Evolutionary conservation across 306 rosid genomes (phyloP), one percentile per base, ranked within the genome.

Genomic region (Rosa persica): DNA sequence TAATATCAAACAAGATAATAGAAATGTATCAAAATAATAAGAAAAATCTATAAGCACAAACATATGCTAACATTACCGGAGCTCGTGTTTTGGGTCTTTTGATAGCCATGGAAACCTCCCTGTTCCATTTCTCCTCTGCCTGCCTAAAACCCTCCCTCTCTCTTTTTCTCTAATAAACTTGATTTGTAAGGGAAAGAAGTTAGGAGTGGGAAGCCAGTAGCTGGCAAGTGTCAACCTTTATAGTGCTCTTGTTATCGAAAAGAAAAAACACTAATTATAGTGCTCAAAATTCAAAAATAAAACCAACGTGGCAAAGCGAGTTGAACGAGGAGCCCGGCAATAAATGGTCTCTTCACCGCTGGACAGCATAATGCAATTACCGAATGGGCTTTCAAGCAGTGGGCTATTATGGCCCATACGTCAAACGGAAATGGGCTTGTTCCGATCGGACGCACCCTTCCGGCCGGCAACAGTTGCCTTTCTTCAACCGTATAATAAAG

Each of bases 51-150:
- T 3, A 13, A 67, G 42, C 5, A 79, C 23, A 47, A 62, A 42
- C 42, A 44, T 15, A 1, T 3, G 2, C 40, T 74, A 15, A 64
- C 68, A 23, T 64, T 85, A 84, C 89, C 90, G 13, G 92, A 71
- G 73, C 67, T 74, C 20, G 83, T 30, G 84, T 73, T 85, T 81
- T 88, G 82, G 78, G 82, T 85, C 88, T 86, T 92, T 85, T 88
- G 87, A 79, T 85, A 92, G 82, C 97, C 94, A 72, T 90, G 91
- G 82, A 87, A 92, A 82, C 90, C 94, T 74, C 85, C 87, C 76
- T 73, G 75, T 40, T 90, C 93, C 97, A 90, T 88, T 43, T 30
- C 43, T 61, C 15, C 74, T 40, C 67, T 42, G 40, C 44, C 38
- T 55, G 38, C 43, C 39, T 15, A 20, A 17, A 12, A 5, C 52